phyloP scores from a whole-genome alignment of 495 filamentous ascomycete genomes.

The Aspergillus kassunensis region DNA sequence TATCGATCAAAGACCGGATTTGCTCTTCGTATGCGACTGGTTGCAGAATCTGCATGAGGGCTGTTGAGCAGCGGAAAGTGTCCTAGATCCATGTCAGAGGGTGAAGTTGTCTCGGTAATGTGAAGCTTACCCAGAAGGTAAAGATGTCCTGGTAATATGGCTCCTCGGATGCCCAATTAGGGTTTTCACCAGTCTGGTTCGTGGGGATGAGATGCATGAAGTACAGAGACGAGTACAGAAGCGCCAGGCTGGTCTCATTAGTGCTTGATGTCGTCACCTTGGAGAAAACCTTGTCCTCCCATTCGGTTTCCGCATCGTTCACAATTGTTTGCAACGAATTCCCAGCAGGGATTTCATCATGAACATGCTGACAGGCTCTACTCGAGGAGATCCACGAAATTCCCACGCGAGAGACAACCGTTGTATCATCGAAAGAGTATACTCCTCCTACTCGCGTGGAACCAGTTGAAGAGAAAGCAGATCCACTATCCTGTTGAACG shows the following conservation, averaged over 20 bases:
- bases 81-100: conserved; percentile 33
- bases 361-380: conserved; percentile 59
- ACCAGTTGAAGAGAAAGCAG: conserved; percentile 24
- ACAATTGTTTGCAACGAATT: conserved; percentile 47
- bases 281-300: conserved; percentile 60
- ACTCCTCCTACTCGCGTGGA: conserved; percentile 31
- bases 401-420: conserved; percentile 61
- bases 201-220: conserved; percentile 68
- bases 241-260: conserved; percentile 48
- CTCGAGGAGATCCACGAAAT: conserved; percentile 64
- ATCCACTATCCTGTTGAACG: conserved; percentile 24
- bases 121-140: conserved; percentile 46
- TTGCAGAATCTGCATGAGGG: conserved; percentile 63
- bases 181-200: conserved; percentile 70
- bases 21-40: conserved; percentile 61
- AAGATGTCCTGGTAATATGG: conserved; percentile 54
- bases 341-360: conserved; percentile 52
- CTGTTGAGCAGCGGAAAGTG: conserved; percentile 58
- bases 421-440: conserved; percentile 30
- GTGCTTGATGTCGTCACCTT: conserved; percentile 58
- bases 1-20: conserved; percentile 66
- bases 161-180: conserved; percentile 59
- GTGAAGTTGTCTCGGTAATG: background rate
- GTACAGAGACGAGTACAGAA: conserved; percentile 65
- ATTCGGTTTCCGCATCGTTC: conserved; percentile 43